phyloP scores from a whole-genome alignment of 441 rosid genomes.

The Aleurites moluccanus region DNA sequence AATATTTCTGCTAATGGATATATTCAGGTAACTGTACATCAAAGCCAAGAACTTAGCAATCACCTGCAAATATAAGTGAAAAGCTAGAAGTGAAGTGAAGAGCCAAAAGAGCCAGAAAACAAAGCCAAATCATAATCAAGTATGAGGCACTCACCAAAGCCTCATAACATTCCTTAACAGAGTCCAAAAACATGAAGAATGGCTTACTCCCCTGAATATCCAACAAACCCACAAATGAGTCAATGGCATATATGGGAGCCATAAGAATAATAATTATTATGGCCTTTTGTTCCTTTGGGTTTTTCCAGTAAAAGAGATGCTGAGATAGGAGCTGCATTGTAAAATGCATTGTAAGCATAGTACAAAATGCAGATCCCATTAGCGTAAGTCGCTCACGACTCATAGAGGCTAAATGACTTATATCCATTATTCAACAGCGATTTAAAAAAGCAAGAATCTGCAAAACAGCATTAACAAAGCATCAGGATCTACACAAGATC shows the following conservation, averaged over 20 bases:
- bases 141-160: conserved; percentile 61
- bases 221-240: conserved; percentile 72
- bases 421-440: conserved; percentile 48
- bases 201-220: conserved; percentile 73
- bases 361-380: conserved; percentile 59
- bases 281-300: conserved; percentile 93
- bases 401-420: conserved; percentile 30
- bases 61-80: conserved; percentile 45
- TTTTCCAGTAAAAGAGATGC: conserved; percentile 88
- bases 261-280: conserved; percentile 77
- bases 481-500: background rate
- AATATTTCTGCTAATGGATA: conserved; percentile 76
- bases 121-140: conserved; percentile 6
- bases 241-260: conserved; percentile 86
- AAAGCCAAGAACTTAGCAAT: conserved; percentile 90
- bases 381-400: conserved; percentile 59
- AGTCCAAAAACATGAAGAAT: conserved; percentile 73
- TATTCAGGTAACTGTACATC: conserved; percentile 79
- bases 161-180: conserved; percentile 94
- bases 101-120: background rate
- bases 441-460: conserved; percentile 29
- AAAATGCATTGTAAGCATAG: conserved; percentile 59
- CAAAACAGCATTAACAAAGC: conserved; percentile 10
- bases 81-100: background rate
- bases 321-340: conserved; percentile 73